Evolutionary conservation across 1,139 yeast genomes (phyloP).

Genomic region (Nakaseomyces nivariensis): DNA sequence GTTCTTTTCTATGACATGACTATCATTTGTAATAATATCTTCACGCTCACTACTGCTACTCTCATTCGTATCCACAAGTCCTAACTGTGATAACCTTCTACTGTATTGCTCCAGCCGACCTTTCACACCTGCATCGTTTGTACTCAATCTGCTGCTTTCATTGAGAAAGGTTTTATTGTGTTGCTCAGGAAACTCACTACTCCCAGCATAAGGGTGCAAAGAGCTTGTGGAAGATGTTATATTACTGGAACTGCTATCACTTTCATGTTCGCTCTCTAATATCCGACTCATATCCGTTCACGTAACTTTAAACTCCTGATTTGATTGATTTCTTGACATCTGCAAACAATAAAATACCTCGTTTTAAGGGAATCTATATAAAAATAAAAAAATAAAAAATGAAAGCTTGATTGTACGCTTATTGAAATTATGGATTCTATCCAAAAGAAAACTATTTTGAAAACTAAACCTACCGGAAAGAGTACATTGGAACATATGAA

Average conservation of each 20-base stretch:
- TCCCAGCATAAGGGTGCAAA: neutral
- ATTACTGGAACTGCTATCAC: slow-evolving; percentile 10
- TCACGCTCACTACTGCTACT: neutral
- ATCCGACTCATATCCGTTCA: neutral
- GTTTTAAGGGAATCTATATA: no score
- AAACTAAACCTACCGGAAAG: no score
- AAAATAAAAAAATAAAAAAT: no score
- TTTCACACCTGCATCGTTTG: slow-evolving; percentile 8
- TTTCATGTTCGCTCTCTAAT: slow-evolving; percentile 20
- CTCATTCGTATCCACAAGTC: slow-evolving; percentile 10
- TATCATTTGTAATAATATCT: neutral
- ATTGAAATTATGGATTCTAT: no score
- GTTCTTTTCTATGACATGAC: neutral
- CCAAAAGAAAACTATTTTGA: no score
- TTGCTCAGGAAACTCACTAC: slow-evolving; percentile 18
- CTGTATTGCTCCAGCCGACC: slow-evolving; percentile 20
- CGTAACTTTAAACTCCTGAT: neutral
- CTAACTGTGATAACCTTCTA: slow-evolving; percentile 20
- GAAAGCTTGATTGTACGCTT: no score
- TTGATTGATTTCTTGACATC: no score
- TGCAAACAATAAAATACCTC: no score
- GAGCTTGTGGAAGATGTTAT: slow-evolving; percentile 1
- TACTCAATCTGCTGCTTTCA: neutral
- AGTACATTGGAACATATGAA: no score
- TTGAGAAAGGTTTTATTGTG: slow-evolving; percentile 10